Base-by-base conservation (phyloP, 306 rosid species). In the Corylus heterophylla region DNA sequence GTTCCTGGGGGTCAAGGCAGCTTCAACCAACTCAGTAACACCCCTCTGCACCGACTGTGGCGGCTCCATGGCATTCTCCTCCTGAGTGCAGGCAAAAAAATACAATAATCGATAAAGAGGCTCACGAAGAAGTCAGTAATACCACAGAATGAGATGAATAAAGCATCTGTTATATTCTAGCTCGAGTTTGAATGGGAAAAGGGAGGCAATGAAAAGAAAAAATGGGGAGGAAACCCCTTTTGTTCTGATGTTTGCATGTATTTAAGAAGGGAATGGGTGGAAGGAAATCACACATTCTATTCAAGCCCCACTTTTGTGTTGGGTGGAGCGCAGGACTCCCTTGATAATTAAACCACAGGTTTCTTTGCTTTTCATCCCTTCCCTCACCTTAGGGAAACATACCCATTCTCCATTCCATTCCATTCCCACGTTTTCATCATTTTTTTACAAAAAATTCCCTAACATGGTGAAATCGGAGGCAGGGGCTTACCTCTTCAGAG, bases 31-130 rank as follows among this genome's bases (percentile, higher is more conserved):
- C 81, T 96, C 98, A 2, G 93, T 87, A 47, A 96, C 99, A 48
- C 98, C 98, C 81, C 91, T 89, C 86, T 96, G 98, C 73, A 96
- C 98, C 0, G 97, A 86, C 70, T 90, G 99, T 7, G 96, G 98
- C 42, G 93, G 96, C 48, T 93, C 99, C 93, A 96, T 85, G 59
- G 59, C 84, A 85, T 90, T 93, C 80, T 96, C 99, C 93, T 93
- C 98, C 99, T 95, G 81, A 52, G 79, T 52, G 49, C 31, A 37
- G 25, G 8, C 76, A 13, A 69, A 67, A 74, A 66, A 55, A 17
- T 50, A 51, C 14, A 67, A 67, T 12, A 18, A 42, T 62, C 2
- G 7, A 27, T 67, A 50, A 50, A 67, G 71, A 66, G 51, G 71
- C 22, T 67, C 18, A 37, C 37, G 29, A 67, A 67, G 31, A 27